phyloP scores from a whole-genome alignment of 2,329 filamentous ascomycete species.

The Pseudogymnoascus sp. region DNA sequence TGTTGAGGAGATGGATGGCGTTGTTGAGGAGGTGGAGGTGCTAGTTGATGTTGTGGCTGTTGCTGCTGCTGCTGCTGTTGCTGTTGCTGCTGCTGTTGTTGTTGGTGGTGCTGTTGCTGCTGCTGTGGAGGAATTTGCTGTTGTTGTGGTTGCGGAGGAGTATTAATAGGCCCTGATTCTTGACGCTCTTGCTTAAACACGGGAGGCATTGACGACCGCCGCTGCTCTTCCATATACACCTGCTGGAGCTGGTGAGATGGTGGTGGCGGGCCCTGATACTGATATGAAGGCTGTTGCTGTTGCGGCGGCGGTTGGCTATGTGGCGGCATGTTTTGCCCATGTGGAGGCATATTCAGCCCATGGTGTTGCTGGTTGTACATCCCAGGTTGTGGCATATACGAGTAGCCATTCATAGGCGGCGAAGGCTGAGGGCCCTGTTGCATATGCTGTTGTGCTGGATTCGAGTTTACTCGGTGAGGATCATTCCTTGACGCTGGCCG shows the following conservation, averaged over 20 bases:
- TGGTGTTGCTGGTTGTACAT: conserved; percentile 66
- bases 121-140: conserved; percentile 52
- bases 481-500: conserved; percentile 76
- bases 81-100: conserved; percentile 50
- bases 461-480: conserved; percentile 66
- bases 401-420: conserved; percentile 65
- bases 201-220: conserved; percentile 66
- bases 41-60: conserved; percentile 30
- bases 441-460: conserved; percentile 58
- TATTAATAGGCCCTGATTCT: conserved; percentile 42
- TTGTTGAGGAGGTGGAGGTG: conserved; percentile 14
- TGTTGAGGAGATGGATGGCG: conserved; percentile 25
- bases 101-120: conserved; percentile 42
- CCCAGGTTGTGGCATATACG: conserved; percentile 77
- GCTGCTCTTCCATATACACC: conserved; percentile 68
- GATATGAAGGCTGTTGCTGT: conserved; percentile 28
- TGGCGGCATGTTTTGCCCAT: conserved; percentile 28
- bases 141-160: conserved; percentile 46
- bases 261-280: conserved; percentile 34
- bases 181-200: conserved; percentile 55
- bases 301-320: conserved; percentile 32
- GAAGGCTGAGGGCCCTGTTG: conserved; percentile 53
- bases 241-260: conserved; percentile 49
- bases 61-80: conserved; percentile 43
- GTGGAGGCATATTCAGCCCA: conserved; percentile 19